A percentile compares a stretch with the other conserved stretches of the same genome.
These are phyloP conservation scores for Flaveria brownii DNA, from an alignment of 129 eudicot species.

Conservation along the genomic window DNA sequence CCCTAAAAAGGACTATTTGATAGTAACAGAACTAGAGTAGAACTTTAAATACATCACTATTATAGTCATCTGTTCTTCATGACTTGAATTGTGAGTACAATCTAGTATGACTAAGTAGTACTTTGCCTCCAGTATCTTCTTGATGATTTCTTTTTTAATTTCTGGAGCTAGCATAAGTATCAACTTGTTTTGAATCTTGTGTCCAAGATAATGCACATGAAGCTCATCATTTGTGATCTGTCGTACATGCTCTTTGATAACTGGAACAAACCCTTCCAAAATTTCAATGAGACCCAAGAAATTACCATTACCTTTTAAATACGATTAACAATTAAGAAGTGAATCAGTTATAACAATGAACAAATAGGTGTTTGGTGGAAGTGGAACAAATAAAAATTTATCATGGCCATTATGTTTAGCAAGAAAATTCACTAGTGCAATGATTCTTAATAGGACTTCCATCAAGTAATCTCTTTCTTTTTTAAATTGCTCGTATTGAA, in stretches of 20 bases:
- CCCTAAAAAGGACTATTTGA: neutral
- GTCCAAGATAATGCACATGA: constrained; percentile 10
- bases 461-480: too few species aligned
- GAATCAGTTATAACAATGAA: too few species aligned
- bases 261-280: neutral
- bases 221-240: neutral
- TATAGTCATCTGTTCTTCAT: neutral
- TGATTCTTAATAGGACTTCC: too few species aligned
- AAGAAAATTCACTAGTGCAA: too few species aligned
- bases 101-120: neutral
- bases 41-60: neutral
- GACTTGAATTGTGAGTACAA: neutral
- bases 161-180: neutral
- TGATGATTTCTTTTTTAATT: neutral
- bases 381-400: too few species aligned
- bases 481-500: too few species aligned
- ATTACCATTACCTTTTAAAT: neutral
- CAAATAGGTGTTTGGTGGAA: too few species aligned
- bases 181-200: neutral
- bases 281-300: neutral
- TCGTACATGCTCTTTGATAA: neutral
- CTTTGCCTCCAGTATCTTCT: neutral
- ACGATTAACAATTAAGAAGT: too few species aligned
- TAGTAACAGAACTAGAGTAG: neutral
- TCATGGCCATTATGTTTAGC: too few species aligned